phyloP scores from a whole-genome alignment of 768 basidiomycete species.

The Mycena capillaripes region DNA sequence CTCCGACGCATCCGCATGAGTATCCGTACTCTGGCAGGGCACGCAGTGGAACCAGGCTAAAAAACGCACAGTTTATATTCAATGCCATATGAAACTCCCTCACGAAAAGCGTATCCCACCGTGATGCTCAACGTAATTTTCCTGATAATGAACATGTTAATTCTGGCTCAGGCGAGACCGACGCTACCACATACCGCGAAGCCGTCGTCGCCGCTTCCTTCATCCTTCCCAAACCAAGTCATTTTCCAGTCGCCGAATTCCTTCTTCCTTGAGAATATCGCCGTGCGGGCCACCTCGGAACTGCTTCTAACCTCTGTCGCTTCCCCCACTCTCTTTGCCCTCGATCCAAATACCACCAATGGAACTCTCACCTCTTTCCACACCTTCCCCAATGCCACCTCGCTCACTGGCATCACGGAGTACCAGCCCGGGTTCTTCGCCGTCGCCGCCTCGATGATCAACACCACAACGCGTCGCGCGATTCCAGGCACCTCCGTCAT shows the following conservation, averaged over 20 bases:
- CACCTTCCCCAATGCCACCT: not conserved
- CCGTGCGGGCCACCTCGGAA: not conserved
- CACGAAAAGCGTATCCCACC: too few relatives aligned
- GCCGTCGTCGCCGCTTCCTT: too few relatives aligned
- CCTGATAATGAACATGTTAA: too few relatives aligned
- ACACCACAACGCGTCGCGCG: not conserved
- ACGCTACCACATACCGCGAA: too few relatives aligned
- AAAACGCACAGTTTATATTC: too few relatives aligned
- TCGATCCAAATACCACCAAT: not conserved
- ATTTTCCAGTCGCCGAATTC: not conserved
- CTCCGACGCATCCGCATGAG: too few relatives aligned
- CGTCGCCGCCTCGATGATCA: not conserved
- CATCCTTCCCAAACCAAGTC: not conserved
- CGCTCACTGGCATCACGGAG: not conserved
- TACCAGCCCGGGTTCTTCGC: not conserved
- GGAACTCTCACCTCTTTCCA: not conserved
- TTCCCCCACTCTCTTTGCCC: not conserved
- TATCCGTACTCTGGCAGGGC: too few relatives aligned
- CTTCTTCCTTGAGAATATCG: not conserved
- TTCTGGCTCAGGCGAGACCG: too few relatives aligned
- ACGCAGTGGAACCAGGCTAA: too few relatives aligned
- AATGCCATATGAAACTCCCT: too few relatives aligned
- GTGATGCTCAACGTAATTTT: too few relatives aligned
- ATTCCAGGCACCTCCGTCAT: not conserved
- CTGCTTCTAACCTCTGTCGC: not conserved